A percentile compares a stretch with the other conserved stretches of the same genome.
Evolutionary conservation across 2,329 filamentous ascomycete species (phyloP).

Genomic region (Dactylellina drechsleri): DNA sequence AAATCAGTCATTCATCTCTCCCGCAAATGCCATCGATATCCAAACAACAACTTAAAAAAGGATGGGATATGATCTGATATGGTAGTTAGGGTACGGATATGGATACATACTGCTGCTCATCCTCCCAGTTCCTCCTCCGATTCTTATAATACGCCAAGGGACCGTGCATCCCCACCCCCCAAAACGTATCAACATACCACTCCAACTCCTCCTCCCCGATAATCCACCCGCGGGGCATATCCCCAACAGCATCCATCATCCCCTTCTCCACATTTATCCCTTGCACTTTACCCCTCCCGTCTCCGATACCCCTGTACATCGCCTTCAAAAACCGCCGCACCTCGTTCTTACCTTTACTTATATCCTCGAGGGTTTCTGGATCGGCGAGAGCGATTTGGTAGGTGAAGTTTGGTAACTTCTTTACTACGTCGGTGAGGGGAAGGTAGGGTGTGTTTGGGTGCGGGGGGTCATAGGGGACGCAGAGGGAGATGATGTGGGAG

Average conservation of each 20-base stretch:
- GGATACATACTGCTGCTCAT: constrained; percentile 69
- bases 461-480: constrained; percentile 77
- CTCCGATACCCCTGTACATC: constrained; percentile 74
- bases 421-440: constrained; percentile 63
- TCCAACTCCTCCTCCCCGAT: constrained; percentile 75
- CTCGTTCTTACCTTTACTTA: constrained; percentile 68
- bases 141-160: constrained; percentile 91
- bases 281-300: constrained; percentile 68
- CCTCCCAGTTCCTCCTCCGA: constrained; percentile 76
- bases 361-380: constrained; percentile 71
- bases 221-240: constrained; percentile 69
- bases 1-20: neutral
- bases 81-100: no score
- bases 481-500: constrained; percentile 79
- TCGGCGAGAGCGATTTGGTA: constrained; percentile 86
- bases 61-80: no score
- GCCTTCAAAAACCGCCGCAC: constrained; percentile 76
- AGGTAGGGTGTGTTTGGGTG: constrained; percentile 63
- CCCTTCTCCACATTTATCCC: constrained; percentile 72
- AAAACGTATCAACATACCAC: constrained; percentile 78
- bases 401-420: constrained; percentile 55
- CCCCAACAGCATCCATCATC: constrained; percentile 71
- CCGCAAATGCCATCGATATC: neutral
- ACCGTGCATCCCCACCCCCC: constrained; percentile 77
- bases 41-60: neutral